A percentile compares a stretch with the other conserved stretches of the same genome.
Evolutionary conservation across 768 basidiomycete genomes (phyloP).

Genomic region (Mycena leptocephala): DNA sequence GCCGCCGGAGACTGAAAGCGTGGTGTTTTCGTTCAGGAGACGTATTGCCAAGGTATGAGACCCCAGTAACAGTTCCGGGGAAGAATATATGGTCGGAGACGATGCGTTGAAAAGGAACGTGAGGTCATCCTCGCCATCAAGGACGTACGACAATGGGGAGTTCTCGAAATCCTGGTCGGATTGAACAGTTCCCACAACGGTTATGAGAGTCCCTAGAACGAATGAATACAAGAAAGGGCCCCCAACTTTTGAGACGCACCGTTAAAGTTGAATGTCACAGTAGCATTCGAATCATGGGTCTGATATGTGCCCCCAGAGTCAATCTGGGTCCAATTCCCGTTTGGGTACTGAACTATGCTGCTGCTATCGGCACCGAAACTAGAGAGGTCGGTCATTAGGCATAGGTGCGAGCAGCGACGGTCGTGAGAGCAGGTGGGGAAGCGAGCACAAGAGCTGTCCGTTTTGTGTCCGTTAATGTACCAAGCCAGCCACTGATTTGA

Average conservation of each 20-base stretch:
- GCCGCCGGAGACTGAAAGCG: slow-evolving; percentile 37
- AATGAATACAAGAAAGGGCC: background rate
- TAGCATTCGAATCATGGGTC: slow-evolving; percentile 36
- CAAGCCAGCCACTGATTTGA: slow-evolving; percentile 27
- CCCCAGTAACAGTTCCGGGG: slow-evolving; percentile 28
- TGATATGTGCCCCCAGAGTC: slow-evolving; percentile 27
- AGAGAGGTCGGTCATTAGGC: slow-evolving; percentile 28
- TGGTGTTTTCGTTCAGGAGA: slow-evolving; percentile 26
- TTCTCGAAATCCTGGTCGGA: background rate
- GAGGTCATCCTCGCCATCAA: slow-evolving; percentile 36
- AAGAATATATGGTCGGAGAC: slow-evolving; percentile 33
- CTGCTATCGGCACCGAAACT: slow-evolving; percentile 22
- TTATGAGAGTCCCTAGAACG: slow-evolving; percentile 34
- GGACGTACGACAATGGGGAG: slow-evolving; percentile 26
- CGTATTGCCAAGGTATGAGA: slow-evolving; percentile 37
- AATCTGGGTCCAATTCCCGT: slow-evolving; percentile 26
- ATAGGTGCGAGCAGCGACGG: no score
- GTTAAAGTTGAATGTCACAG: slow-evolving; percentile 38
- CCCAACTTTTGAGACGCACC: slow-evolving; percentile 27
- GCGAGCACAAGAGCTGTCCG: slow-evolving; percentile 13
- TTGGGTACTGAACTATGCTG: slow-evolving; percentile 15
- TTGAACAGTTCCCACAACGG: slow-evolving; percentile 25
- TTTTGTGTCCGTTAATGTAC: slow-evolving; percentile 8
- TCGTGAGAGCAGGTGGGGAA: background rate
- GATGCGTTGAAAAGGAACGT: slow-evolving; percentile 31